A percentile compares a stretch with the other conserved stretches of the same genome.
Evolutionary conservation across 2,329 filamentous ascomycete genomes (phyloP).

Genomic region (Tolypocladium ophioglossoides): DNA sequence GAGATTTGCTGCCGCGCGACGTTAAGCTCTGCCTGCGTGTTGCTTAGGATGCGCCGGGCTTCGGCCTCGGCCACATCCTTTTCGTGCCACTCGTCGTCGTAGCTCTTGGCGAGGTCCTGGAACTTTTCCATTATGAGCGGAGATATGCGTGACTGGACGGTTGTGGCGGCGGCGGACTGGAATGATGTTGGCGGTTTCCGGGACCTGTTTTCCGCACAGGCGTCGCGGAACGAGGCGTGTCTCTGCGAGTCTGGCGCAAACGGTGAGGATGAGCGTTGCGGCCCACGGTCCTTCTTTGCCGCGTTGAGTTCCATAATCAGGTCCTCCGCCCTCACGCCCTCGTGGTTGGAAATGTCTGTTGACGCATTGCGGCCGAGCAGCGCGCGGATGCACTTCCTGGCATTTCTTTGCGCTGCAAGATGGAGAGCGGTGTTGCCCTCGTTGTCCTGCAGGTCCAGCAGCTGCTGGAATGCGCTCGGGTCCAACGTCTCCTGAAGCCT

Average conservation of each 20-base stretch:
- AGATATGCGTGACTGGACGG: constrained; percentile 58
- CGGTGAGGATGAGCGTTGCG: constrained; percentile 65
- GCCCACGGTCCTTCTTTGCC: constrained; percentile 53
- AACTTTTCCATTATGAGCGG: constrained; percentile 63
- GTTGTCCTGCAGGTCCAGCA: constrained; percentile 74
- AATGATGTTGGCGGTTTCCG: constrained; percentile 33
- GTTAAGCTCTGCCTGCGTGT: constrained; percentile 58
- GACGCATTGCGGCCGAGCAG: constrained; percentile 70
- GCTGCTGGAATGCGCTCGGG: constrained; percentile 61
- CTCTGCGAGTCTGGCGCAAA: constrained; percentile 53
- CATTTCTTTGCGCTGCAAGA: constrained; percentile 67
- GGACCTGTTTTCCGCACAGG: constrained; percentile 29
- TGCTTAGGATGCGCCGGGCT: constrained; percentile 53
- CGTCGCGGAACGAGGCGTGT: constrained; percentile 43
- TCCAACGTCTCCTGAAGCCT: constrained; percentile 71
- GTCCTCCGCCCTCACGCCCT: constrained; percentile 75
- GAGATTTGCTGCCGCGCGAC: constrained; percentile 47
- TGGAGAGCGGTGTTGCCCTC: constrained; percentile 82
- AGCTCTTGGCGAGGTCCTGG: constrained; percentile 56
- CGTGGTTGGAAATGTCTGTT: constrained; percentile 71
- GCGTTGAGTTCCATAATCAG: constrained; percentile 69
- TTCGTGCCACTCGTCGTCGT: constrained; percentile 66
- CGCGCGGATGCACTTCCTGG: constrained; percentile 79
- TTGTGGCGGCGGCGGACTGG: constrained; percentile 55
- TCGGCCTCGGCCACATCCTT: constrained; percentile 62